Evolutionary conservation across 2,329 filamentous ascomycete species (phyloP).

Genomic region (Neoscytalidium dimidiatum): DNA sequence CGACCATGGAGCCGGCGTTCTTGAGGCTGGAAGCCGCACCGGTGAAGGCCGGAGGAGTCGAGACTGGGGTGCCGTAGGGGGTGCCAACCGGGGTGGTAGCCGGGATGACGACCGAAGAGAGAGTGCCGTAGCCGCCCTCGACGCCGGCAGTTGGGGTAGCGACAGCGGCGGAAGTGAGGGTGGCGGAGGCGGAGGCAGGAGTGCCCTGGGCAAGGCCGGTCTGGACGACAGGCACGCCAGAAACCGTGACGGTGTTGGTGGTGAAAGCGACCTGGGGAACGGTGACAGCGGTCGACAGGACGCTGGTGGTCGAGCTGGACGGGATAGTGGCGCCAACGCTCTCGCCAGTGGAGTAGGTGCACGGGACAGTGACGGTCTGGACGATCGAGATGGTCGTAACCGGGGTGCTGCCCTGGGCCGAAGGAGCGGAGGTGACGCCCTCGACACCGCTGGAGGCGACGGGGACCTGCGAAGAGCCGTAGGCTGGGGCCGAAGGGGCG

Average conservation of each 20-base stretch:
- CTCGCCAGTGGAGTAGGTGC: constrained; percentile 35
- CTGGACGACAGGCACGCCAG: constrained; percentile 31
- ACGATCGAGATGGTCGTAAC: constrained; percentile 47
- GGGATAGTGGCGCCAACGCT: constrained; percentile 33
- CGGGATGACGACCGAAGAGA: constrained; percentile 27
- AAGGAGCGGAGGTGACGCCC: constrained; percentile 1
- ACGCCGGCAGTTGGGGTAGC: neutral
- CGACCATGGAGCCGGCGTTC: constrained; percentile 18
- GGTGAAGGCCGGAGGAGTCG: constrained; percentile 32
- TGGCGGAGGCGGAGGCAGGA: constrained; percentile 31
- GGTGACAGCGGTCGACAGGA: constrained; percentile 43
- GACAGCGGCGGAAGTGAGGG: constrained; percentile 17
- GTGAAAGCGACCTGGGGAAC: constrained; percentile 50
- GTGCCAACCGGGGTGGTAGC: constrained; percentile 29
- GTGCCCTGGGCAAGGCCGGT: constrained; percentile 39
- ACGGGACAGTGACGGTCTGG: constrained; percentile 36
- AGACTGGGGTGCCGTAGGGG: constrained; percentile 26
- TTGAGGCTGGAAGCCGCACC: constrained; percentile 31
- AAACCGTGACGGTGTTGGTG: constrained; percentile 35
- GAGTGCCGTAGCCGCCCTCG: constrained; percentile 22
- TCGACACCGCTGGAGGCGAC: neutral
- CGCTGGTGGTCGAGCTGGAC: constrained; percentile 31
- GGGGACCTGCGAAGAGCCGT: neutral
- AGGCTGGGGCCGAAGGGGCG: neutral
- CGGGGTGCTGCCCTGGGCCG: constrained; percentile 19